These are phyloP conservation scores for Plantago elongata DNA, from an alignment of 257 asterid species.

Conservation along the genomic window DNA sequence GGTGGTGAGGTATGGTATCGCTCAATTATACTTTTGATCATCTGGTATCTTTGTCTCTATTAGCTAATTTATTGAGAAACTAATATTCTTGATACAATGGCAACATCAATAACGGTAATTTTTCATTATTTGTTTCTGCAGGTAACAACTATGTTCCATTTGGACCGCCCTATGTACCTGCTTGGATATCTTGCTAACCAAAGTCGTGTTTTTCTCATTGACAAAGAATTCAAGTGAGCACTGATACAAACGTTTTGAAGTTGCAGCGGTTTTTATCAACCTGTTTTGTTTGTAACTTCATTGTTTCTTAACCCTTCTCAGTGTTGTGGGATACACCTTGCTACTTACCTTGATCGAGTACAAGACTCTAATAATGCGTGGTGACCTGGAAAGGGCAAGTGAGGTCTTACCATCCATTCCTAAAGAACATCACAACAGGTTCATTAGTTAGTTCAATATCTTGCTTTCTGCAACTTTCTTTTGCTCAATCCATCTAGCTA, in stretches of 20 bases:
- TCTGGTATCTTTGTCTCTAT: constrained; percentile 11
- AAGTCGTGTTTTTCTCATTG: constrained; percentile 81
- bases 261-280: constrained; percentile 3
- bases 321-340: constrained; percentile 83
- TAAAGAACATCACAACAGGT: constrained; percentile 88
- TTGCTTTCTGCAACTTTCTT: constrained; percentile 3
- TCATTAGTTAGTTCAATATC: constrained; percentile 13
- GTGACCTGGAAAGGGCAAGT: constrained; percentile 85
- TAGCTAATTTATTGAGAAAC: constrained; percentile 10
- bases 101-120: no score
- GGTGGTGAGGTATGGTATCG: constrained; percentile 83
- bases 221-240: constrained; percentile 96
- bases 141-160: constrained; percentile 97
- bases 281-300: neutral
- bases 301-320: constrained; percentile 28
- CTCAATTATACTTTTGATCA: neutral
- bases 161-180: constrained; percentile 96
- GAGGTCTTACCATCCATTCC: constrained; percentile 81
- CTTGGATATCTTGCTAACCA: constrained; percentile 96
- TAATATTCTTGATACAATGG: constrained; percentile 10
- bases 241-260: constrained; percentile 15
- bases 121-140: constrained; percentile 23
- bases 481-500: constrained; percentile 1
- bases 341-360: constrained; percentile 91
- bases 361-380: constrained; percentile 97